A percentile compares a stretch with the other conserved stretches of the same genome.
Conservation (phyloP, 192 early-diverging fungal genomes). For the Anaeromyces robustus region DNA sequence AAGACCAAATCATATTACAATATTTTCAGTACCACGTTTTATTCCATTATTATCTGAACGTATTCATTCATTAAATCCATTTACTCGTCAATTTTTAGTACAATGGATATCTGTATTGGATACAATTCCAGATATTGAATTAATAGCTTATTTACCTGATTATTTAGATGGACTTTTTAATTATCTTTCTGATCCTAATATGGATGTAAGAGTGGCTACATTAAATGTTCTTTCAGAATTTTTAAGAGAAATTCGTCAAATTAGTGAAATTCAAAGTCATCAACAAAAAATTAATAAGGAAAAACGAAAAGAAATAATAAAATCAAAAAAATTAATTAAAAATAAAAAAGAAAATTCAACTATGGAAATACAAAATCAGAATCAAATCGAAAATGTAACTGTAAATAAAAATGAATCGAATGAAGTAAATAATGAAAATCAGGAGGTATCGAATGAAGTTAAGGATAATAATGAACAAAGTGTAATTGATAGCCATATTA, state of each 20-base stretch:
- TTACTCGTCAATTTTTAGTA: constrained; percentile 79
- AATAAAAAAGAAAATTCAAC: neutral
- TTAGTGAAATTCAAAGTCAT: constrained; percentile 43
- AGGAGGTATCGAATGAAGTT: constrained; percentile 19
- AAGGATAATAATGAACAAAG: constrained; percentile 3
- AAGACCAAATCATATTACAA: constrained; percentile 4
- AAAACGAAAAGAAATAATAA: neutral
- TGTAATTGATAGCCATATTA: neutral
- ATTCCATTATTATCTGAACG: constrained; percentile 87
- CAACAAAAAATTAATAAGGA: neutral
- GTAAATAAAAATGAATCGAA: constrained; percentile 22
- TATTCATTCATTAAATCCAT: constrained; percentile 78
- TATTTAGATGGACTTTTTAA: constrained; percentile 84
- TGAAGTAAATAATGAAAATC: constrained; percentile 13
- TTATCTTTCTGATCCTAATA: constrained; percentile 77
- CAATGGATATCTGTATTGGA: constrained; percentile 88
- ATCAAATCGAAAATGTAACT: neutral
- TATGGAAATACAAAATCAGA: neutral
- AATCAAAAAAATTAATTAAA: neutral
- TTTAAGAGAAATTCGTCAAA: constrained; percentile 70
- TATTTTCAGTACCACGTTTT: constrained; percentile 81
- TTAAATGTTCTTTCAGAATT: constrained; percentile 74
- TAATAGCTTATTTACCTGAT: constrained; percentile 79
- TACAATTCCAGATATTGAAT: constrained; percentile 83
- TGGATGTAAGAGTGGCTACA: constrained; percentile 74